These are phyloP conservation scores for Pythium angustatum DNA, from an alignment of 352 stramenopile species.

Conservation along the genomic window DNA sequence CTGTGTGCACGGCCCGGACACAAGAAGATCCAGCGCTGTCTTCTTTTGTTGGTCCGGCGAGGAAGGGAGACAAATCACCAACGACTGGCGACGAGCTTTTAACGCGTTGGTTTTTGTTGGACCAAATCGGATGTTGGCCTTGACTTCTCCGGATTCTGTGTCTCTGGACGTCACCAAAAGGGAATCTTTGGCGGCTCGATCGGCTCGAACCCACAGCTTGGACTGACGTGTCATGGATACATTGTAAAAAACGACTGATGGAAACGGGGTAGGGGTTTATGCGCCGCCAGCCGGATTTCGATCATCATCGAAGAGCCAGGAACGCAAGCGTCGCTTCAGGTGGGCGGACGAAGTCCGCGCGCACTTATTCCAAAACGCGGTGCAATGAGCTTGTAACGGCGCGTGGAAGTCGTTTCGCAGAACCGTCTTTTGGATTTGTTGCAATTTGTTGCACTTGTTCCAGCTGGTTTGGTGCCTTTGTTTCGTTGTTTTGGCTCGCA, in stretches of 20 bases:
- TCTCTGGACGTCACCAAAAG: too few species aligned
- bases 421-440: conserved; percentile 8
- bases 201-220: neutral
- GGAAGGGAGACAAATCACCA: too few species aligned
- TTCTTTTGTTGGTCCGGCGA: too few species aligned
- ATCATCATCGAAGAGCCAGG: conserved; percentile 5
- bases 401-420: neutral
- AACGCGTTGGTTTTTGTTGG: too few species aligned
- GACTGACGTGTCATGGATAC: conserved; percentile 4
- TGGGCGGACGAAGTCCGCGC: neutral
- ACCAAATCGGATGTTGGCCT: too few species aligned
- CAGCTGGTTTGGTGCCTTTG: conserved; percentile 5
- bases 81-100: too few species aligned
- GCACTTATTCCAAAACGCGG: neutral
- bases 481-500: neutral
- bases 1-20: too few species aligned
- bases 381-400: neutral
- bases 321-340: conserved; percentile 4
- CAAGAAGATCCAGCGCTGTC: too few species aligned
- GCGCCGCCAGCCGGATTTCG: neutral
- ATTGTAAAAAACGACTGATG: neutral
- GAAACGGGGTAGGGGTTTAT: conserved; percentile 16
- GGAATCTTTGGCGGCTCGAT: neutral
- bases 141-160: too few species aligned
- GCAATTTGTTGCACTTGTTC: conserved; percentile 1